Base-by-base conservation (phyloP, 768 basidiomycete genomes). In the Amanita exitialis region DNA sequence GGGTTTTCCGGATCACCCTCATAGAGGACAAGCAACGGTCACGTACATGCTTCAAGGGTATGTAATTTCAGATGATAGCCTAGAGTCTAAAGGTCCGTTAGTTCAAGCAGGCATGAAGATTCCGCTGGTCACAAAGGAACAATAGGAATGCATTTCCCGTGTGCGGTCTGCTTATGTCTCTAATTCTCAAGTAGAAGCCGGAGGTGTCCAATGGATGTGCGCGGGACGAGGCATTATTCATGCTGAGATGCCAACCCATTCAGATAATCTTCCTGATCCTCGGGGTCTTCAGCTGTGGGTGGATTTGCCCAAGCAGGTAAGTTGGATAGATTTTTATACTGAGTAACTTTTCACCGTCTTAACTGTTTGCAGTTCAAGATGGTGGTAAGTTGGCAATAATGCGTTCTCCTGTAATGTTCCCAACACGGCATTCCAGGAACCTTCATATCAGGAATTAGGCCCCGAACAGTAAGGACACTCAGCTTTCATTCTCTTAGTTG, bases 171-270 rank as follows among this genome's bases (percentile, higher is more conserved):
- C 6, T 1, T 21, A 21, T 43, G 53, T 54, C 16, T 18, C 32
- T 35, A 35, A 13, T 13, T 43, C 32, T 25, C 2, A 8, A 36
- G 27, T 46, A 75, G 74, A 78, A 36, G 62, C 82, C 7, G 94
- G 94, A 3, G 95, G 92, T 44, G 83, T 96, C 1, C 94, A 97
- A 61, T 96, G 93, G 90, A 95, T 95, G 93, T 82, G 78, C 64
- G 86, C 86, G 12, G 86, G 83, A 51, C 68, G 78, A 59, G 88
- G 88, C 44, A 87, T 88, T 58, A 82, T 89, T 30, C 86, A 90
- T 54, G 83, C 86, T 1, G 86, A 89, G 69, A 96, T 96, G 89
- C 95, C 95, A 2, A 73, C 91, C 4, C 83, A 87, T 53, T 79
- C 53, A 9, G 56, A 74, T 1, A 86, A 83, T 12, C 59, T 70